Evolutionary conservation across 2,329 filamentous ascomycete species (phyloP).

Genomic region (Fusarium succisae): DNA sequence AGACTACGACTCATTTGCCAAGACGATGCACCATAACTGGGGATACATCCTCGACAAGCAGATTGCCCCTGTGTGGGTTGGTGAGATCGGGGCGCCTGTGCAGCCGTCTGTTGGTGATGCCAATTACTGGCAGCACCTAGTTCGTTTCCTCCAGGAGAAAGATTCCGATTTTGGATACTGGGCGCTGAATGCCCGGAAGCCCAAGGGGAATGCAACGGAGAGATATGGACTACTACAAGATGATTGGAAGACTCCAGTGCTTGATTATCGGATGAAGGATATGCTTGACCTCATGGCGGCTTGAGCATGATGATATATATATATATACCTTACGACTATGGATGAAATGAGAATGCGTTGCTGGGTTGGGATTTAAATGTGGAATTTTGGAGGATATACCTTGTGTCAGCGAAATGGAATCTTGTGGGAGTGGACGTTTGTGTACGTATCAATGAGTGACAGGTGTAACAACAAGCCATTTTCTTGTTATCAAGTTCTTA

Average conservation of each 20-base stretch:
- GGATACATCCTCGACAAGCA: slow-evolving; percentile 64
- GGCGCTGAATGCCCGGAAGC: slow-evolving; percentile 74
- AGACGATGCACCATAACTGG: slow-evolving; percentile 73
- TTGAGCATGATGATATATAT: not conserved
- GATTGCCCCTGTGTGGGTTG: slow-evolving; percentile 70
- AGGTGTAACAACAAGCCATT: not conserved
- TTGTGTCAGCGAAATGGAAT: slow-evolving; percentile 4
- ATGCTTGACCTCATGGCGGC: slow-evolving; percentile 63
- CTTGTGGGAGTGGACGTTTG: not conserved
- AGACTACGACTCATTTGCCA: slow-evolving; percentile 68
- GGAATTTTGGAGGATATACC: slow-evolving; percentile 27
- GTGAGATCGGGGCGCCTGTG: slow-evolving; percentile 70
- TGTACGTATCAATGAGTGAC: not conserved
- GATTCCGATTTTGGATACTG: slow-evolving; percentile 76
- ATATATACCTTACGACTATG: not conserved
- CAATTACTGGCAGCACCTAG: slow-evolving; percentile 73
- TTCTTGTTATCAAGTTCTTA: not conserved
- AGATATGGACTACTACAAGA: slow-evolving; percentile 69
- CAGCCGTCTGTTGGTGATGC: slow-evolving; percentile 63
- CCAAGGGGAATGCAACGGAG: slow-evolving; percentile 65
- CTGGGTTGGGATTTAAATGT: not conserved
- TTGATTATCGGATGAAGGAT: slow-evolving; percentile 71
- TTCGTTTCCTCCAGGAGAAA: slow-evolving; percentile 64
- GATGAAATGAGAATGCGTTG: slow-evolving; percentile 7
- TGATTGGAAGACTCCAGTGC: slow-evolving; percentile 70